Evolutionary conservation across 805 yeast genomes (phyloP).

Genomic region (Metschnikowia vanudenii): DNA sequence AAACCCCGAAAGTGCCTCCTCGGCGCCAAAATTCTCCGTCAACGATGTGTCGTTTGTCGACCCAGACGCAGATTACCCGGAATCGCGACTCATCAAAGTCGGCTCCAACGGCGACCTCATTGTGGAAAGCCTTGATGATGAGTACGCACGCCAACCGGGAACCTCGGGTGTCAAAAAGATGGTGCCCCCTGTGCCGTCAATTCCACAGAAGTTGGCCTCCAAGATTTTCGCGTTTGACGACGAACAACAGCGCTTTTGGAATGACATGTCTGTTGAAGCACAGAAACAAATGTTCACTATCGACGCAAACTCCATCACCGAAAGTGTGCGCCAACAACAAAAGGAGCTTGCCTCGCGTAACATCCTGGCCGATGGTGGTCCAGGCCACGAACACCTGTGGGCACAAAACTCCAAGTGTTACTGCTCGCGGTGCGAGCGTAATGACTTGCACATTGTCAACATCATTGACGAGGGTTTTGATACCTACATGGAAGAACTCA

Average conservation of each 20-base stretch:
- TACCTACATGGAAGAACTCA: conserved; percentile 8
- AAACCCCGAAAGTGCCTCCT: conserved; percentile 2
- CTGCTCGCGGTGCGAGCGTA: conserved; percentile 77
- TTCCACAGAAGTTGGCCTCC: conserved; percentile 3
- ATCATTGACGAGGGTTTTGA: conserved; percentile 35
- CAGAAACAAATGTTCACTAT: conserved; percentile 42
- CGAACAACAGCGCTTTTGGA: conserved; percentile 17
- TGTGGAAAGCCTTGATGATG: conserved; percentile 54
- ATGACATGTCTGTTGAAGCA: conserved; percentile 12
- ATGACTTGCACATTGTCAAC: conserved; percentile 52
- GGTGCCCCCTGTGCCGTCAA: conserved; percentile 7
- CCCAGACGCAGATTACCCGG: conserved; percentile 65
- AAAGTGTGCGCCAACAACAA: conserved; percentile 45
- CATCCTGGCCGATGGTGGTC: conserved; percentile 7
- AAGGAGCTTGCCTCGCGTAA: conserved; percentile 5
- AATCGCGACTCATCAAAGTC: conserved; percentile 66
- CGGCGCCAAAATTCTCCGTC: conserved; percentile 8
- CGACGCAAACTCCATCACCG: conserved; percentile 67
- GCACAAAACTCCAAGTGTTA: conserved; percentile 42
- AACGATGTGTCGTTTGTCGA: conserved; percentile 49
- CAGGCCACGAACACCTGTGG: conserved; percentile 10
- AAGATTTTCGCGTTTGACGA: conserved; percentile 14
- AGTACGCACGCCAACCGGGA: conserved; percentile 9
- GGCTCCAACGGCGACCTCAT: conserved; percentile 76
- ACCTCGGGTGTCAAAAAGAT: background rate